Base-by-base conservation (phyloP, 306 rosid species). In the Acacia melanoxylon region DNA sequence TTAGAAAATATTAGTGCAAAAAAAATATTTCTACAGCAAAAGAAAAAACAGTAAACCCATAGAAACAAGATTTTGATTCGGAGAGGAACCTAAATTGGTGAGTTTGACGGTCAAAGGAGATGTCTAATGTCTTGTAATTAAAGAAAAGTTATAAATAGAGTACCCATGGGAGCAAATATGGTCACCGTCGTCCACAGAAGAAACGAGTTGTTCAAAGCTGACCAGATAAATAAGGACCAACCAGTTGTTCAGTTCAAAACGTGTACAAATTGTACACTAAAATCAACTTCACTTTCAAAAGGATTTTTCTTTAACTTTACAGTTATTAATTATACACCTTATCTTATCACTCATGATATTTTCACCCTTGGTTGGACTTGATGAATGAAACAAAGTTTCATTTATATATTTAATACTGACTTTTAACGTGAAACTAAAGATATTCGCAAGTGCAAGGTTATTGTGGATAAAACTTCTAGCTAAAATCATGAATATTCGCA, bases 131-230 rank as follows among this genome's bases (percentile, higher is more conserved):
- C 31, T 69, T 69, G n/a, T 13, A 24, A 13, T 42, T 3, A 6
- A 44, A 5, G 56, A 13, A 70, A 70, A 42, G 19, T 69, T 33
- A 42, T 10, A 2, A 10, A 68, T 19, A n/a, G 49, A 17, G 29
- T 8, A 6, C 1, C 27, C 73, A 68, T 9, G 5, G 10, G 1
- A 20, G 5, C 72, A 68, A 10, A 68, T 12, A 37, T 1, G 25
- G 48, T 22, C 74, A 69, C n/a, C 2, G 11, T 69, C 2, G 11
- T 69, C 35, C 54, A 3, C 29, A 24, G 13, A 70, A 22, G 17
- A 13, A 13, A 44, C 56, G 35, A 70, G 56, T 13, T 70, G 56
- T 70, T 70, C 56, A 70, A 70, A 70, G 35, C 44, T 70, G 75
- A 70, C 74, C 24, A 10, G 51, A 10, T 20, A 40, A 20, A 10